phyloP scores from a whole-genome alignment of 495 filamentous ascomycete species.

The Neurospora sp. region DNA sequence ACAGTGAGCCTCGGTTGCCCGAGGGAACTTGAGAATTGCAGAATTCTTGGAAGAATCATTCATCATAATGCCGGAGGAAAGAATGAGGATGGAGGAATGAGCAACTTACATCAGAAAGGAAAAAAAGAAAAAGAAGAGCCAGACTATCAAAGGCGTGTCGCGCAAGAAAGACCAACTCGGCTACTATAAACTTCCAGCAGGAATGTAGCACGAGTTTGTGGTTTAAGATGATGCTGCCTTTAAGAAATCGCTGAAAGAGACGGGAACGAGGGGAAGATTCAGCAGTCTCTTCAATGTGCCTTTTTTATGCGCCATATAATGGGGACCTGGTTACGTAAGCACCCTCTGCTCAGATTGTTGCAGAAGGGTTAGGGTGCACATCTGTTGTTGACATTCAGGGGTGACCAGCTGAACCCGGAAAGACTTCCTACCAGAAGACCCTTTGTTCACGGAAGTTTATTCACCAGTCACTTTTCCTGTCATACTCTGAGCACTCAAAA shows the following conservation, averaged over 20 bases:
- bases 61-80: conserved; percentile 17
- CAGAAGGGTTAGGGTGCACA: background rate
- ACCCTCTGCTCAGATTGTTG: background rate
- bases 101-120: background rate
- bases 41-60: conserved; percentile 44
- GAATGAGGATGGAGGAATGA: background rate
- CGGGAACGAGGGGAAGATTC: background rate
- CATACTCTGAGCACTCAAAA: background rate
- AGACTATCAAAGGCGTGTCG: background rate
- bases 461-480: background rate
- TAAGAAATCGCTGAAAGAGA: background rate
- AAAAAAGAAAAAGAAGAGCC: background rate
- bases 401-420: background rate
- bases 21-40: conserved; percentile 42
- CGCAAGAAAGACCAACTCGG: background rate
- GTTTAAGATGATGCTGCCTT: background rate
- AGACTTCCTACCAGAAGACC: background rate
- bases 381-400: background rate
- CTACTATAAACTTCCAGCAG: background rate
- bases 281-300: background rate
- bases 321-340: background rate
- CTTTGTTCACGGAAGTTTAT: background rate
- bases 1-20: conserved; percentile 10
- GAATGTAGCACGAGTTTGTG: background rate
- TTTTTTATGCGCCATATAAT: background rate